Evolutionary conservation across 1,284 basidiomycete genomes (phyloP).

Genomic region (Agroathelia rolfsii): DNA sequence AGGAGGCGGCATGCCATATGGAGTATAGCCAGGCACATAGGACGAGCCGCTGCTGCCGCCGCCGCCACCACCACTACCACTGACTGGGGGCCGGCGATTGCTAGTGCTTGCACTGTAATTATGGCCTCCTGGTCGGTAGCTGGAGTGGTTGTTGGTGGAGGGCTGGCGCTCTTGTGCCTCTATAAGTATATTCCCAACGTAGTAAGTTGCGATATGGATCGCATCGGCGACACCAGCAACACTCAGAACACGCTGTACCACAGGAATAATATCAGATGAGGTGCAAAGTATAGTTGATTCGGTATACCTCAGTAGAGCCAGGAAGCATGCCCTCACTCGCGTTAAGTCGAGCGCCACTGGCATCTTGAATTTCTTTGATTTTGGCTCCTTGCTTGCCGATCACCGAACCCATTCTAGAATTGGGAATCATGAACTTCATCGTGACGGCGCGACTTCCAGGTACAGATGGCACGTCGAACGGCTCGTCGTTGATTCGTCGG

Average conservation of each 20-base stretch:
- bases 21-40: conserved; percentile 55
- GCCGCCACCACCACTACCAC: conserved; percentile 22
- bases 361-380: conserved; percentile 99
- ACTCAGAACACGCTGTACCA: conserved; percentile 77
- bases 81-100: conserved; percentile 34
- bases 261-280: conserved; percentile 11
- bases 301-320: conserved; percentile 87
- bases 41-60: conserved; percentile 46
- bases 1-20: conserved; percentile 14
- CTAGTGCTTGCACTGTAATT: too few relatives aligned
- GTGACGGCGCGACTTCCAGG: conserved; percentile 97
- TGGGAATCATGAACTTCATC: conserved; percentile 99
- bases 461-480: conserved; percentile 94
- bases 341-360: conserved; percentile 91
- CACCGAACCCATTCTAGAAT: conserved; percentile 98
- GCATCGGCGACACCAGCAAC: conserved; percentile 99
- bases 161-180: conserved; percentile 88
- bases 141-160: conserved; percentile 44
- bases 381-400: conserved; percentile 97
- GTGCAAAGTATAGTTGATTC: conserved; percentile 9
- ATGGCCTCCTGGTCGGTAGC: conserved; percentile 50
- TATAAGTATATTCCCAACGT: conserved; percentile 94
- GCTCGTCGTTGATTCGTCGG: conserved; percentile 97
- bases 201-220: conserved; percentile 98
- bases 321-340: conserved; percentile 98